These are phyloP conservation scores for Metschnikowia matae DNA, from an alignment of 805 yeast species.

Conservation along the genomic window DNA sequence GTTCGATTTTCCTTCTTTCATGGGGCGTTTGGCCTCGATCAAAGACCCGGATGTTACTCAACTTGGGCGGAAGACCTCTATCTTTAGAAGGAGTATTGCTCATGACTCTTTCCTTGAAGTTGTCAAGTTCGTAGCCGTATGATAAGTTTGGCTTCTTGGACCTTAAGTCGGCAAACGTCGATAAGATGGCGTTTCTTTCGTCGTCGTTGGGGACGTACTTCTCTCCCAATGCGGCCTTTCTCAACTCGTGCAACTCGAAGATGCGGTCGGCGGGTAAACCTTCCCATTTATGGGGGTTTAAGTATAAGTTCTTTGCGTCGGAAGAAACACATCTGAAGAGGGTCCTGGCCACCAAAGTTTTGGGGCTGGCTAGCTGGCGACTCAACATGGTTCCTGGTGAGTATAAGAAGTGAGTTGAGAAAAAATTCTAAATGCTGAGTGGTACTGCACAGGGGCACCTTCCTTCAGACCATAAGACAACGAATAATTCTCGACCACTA, in stretches of 20 bases:
- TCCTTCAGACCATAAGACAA: too few relatives aligned
- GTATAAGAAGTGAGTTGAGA: not conserved
- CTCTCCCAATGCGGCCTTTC: slow-evolving; percentile 53
- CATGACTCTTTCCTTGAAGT: slow-evolving; percentile 40
- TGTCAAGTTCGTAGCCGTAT: slow-evolving; percentile 40
- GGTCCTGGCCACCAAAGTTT: not conserved
- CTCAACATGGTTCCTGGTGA: slow-evolving; percentile 1
- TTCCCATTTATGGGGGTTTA: slow-evolving; percentile 67
- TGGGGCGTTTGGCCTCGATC: slow-evolving; percentile 36
- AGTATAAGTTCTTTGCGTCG: slow-evolving; percentile 33
- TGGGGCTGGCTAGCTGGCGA: slow-evolving; percentile 2
- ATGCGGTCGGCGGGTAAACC: slow-evolving; percentile 63
- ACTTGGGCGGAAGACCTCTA: slow-evolving; percentile 37
- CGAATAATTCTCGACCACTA: too few relatives aligned
- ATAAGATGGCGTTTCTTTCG: slow-evolving; percentile 54
- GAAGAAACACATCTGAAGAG: slow-evolving; percentile 10
- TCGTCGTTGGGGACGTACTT: slow-evolving; percentile 59
- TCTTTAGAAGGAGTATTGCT: slow-evolving; percentile 36
- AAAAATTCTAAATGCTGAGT: not conserved
- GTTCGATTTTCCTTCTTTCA: slow-evolving; percentile 66
- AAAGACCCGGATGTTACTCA: slow-evolving; percentile 33
- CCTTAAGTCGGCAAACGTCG: slow-evolving; percentile 35
- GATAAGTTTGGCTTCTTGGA: slow-evolving; percentile 30
- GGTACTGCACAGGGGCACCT: not conserved
- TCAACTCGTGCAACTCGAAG: slow-evolving; percentile 54